Percentiles rank a stretch among this genome's conserved stretches.
Evolutionary conservation across 225 moss, liverwort and hornwort genomes (phyloP).

Genomic region (Sphagnum tenellum): DNA sequence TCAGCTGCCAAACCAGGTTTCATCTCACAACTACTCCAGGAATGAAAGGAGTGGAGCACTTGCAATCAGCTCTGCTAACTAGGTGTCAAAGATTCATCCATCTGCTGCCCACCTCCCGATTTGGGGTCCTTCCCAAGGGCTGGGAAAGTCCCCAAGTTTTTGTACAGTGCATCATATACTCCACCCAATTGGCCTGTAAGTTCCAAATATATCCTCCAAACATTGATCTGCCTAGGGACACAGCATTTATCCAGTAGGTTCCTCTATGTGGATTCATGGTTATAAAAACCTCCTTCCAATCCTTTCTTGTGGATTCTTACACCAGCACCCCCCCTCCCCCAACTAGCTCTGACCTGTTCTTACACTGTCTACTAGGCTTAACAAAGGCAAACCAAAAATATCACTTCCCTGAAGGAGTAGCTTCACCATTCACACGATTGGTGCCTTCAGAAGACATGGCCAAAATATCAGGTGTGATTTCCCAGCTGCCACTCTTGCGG

Average conservation of each 20-base stretch:
- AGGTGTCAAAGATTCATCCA: conserved; percentile 1
- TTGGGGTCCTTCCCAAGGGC: conserved; percentile 6
- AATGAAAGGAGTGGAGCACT: conserved; percentile 9
- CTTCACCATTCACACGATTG: conserved; percentile 64
- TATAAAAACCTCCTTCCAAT: no score
- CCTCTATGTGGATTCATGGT: no score
- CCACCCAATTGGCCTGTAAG: conserved; percentile 13
- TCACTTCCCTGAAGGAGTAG: conserved; percentile 63
- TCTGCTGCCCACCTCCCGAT: conserved; percentile 9
- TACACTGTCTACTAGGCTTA: conserved; percentile 7
- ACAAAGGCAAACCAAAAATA: conserved; percentile 18
- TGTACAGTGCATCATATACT: conserved; percentile 4
- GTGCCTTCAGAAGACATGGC: conserved; percentile 57
- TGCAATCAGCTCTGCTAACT: conserved; percentile 8
- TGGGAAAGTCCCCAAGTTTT: conserved; percentile 1
- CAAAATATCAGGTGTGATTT: conserved; percentile 83
- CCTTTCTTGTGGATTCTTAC: no score
- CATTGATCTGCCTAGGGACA: no score
- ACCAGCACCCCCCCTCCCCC: conserved; percentile 13
- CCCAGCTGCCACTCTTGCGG: conserved; percentile 94
- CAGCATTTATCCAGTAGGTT: no score
- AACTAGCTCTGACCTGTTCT: conserved; percentile 3
- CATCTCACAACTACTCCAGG: conserved; percentile 10
- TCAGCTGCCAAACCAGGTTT: conserved; percentile 10
- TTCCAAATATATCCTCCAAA: conserved; percentile 33